A percentile compares a stretch with the other conserved stretches of the same genome.
Evolutionary conservation across 139 green algal species (phyloP).

Genomic region (Chlorokybus atmophyticus): DNA sequence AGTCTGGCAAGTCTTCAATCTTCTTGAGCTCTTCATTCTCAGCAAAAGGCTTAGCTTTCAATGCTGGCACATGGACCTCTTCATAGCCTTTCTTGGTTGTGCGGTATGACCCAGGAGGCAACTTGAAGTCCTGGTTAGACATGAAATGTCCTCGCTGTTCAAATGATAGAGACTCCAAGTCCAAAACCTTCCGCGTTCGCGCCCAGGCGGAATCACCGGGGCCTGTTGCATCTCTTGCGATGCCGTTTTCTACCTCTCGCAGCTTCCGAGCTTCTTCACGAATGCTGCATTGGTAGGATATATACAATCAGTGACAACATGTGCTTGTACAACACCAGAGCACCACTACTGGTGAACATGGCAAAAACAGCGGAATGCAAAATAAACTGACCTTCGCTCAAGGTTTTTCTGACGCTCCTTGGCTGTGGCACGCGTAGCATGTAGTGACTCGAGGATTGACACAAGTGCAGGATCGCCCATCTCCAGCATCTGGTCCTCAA

Average conservation of each 20-base stretch:
- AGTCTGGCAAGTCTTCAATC: conserved; percentile 81
- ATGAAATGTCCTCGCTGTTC: conserved; percentile 69
- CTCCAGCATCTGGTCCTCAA: conserved; percentile 57
- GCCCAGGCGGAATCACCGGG: too few relatives aligned
- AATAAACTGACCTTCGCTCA: conserved; percentile 47
- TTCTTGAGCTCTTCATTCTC: conserved; percentile 34
- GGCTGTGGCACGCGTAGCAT: conserved; percentile 59
- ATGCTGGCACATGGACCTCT: conserved; percentile 87
- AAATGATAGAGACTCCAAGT: conserved; percentile 59
- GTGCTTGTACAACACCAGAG: too few relatives aligned
- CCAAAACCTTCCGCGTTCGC: conserved; percentile 45
- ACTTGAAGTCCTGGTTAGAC: conserved; percentile 64
- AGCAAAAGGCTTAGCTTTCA: conserved; percentile 81
- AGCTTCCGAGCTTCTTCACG: conserved; percentile 78
- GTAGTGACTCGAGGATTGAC: conserved; percentile 66
- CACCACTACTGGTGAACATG: too few relatives aligned
- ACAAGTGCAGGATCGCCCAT: conserved; percentile 32
- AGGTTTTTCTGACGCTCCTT: conserved; percentile 37
- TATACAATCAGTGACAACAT: too few relatives aligned
- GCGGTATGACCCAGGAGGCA: conserved; percentile 64
- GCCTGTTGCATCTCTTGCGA: too few relatives aligned
- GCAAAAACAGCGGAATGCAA: too few relatives aligned
- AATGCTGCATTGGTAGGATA: too few relatives aligned
- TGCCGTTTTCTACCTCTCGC: too few relatives aligned
- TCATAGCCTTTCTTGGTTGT: conserved; percentile 83